Conservation (phyloP, 164 flowering plant genomes). For the Vitis labrusca region DNA sequence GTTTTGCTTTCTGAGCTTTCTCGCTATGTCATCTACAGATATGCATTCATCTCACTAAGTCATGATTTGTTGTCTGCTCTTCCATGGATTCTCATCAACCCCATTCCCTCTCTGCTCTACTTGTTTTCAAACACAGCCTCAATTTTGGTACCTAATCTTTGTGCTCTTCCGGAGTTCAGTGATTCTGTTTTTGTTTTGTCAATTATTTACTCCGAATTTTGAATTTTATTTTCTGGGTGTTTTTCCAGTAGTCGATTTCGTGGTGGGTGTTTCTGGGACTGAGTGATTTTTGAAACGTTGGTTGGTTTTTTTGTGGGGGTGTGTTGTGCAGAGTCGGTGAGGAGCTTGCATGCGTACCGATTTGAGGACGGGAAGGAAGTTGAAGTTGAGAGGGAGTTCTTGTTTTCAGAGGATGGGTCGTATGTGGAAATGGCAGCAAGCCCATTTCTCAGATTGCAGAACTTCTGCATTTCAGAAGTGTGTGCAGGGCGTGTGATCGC, state of each 20-base stretch:
- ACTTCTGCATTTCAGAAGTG: slow-evolving; percentile 8
- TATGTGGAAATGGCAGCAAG: slow-evolving; percentile 22
- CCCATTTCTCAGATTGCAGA: slow-evolving; percentile 12
- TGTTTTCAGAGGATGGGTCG: slow-evolving; percentile 9
- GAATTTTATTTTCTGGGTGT: no score
- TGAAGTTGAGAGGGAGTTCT: slow-evolving; percentile 22
- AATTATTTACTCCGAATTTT: no score
- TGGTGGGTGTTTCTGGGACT: no score
- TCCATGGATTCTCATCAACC: not conserved
- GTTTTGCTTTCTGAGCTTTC: no score
- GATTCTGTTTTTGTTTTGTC: no score
- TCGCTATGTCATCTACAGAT: not conserved
- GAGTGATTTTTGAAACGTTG: no score
- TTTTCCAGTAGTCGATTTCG: no score
- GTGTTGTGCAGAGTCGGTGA: slow-evolving; percentile 17
- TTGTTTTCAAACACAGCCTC: not conserved
- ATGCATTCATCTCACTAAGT: not conserved
- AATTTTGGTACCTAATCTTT: not conserved
- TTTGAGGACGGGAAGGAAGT: slow-evolving; percentile 14
- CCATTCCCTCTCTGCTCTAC: not conserved
- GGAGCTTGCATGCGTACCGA: slow-evolving; percentile 30
- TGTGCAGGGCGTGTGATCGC: slow-evolving; percentile 17
- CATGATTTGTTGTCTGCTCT: not conserved
- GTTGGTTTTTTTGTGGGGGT: not conserved
- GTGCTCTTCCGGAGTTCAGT: not conserved